Percentiles rank a stretch among this genome's conserved stretches.
phyloP scores from a whole-genome alignment of 305 asterid species.

The Fraxinus greggii region DNA sequence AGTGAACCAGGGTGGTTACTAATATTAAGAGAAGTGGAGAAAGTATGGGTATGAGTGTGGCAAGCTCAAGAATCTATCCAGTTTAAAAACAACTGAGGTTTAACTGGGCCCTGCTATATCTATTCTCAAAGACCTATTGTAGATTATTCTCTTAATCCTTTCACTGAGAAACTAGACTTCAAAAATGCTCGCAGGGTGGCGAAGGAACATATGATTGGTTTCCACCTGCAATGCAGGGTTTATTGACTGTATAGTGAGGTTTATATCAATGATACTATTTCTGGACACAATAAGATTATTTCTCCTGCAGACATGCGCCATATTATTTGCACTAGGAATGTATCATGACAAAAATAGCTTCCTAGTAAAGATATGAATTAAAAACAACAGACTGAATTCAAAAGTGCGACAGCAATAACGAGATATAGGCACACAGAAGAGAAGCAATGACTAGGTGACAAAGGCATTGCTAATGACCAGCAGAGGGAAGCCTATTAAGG shows the following conservation, averaged over 20 bases:
- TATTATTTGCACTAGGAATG: background rate
- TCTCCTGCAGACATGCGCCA: background rate
- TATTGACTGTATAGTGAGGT: background rate
- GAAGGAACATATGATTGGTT: background rate
- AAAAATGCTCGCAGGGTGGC: background rate
- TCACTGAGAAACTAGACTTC: background rate
- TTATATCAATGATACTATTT: constrained; percentile 1
- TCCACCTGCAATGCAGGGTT: background rate
- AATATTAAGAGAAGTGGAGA: background rate
- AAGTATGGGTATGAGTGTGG: background rate
- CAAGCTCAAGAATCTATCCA: background rate
- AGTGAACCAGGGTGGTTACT: background rate
- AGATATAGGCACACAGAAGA: background rate
- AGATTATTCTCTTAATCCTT: background rate
- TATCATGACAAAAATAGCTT: background rate
- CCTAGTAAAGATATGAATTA: background rate
- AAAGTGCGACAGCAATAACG: constrained; percentile 8
- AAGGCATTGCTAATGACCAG: background rate
- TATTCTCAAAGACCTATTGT: background rate
- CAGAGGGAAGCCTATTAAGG: background rate
- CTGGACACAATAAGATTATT: background rate
- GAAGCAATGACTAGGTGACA: background rate
- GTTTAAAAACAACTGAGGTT: background rate
- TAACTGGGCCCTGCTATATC: background rate
- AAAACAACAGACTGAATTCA: background rate